Evolutionary conservation across 2,329 filamentous ascomycete genomes (phyloP).

Genomic region (Pezicula carpinea): DNA sequence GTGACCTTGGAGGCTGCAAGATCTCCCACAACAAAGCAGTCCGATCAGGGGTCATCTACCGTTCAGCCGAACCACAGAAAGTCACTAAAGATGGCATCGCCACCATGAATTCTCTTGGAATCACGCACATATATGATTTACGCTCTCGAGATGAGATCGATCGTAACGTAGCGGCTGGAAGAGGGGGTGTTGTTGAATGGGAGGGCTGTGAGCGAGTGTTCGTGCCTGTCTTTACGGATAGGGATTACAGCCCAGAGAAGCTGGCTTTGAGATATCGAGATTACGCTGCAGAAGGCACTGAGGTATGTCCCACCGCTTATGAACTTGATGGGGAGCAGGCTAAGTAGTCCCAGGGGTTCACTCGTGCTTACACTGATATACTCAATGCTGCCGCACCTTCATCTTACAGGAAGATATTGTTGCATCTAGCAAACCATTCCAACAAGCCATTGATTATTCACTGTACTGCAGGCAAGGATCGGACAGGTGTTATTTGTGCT

Average conservation of each 20-base stretch:
- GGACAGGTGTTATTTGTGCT: slow-evolving; percentile 67
- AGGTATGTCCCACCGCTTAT: slow-evolving; percentile 28
- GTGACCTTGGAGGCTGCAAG: slow-evolving; percentile 60
- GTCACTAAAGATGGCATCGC: slow-evolving; percentile 49
- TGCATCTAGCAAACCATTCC: slow-evolving; percentile 30
- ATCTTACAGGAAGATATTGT: slow-evolving; percentile 49
- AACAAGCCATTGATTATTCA: slow-evolving; percentile 58
- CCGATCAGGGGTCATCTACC: slow-evolving; percentile 53
- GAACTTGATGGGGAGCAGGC: background rate
- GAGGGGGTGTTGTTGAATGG: slow-evolving; percentile 38
- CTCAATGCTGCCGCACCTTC: slow-evolving; percentile 44
- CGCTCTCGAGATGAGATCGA: slow-evolving; percentile 57
- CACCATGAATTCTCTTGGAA: slow-evolving; percentile 49
- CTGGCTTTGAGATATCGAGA: slow-evolving; percentile 55
- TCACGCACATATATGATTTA: slow-evolving; percentile 65
- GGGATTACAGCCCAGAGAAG: slow-evolving; percentile 58
- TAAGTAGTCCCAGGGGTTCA: slow-evolving; percentile 46
- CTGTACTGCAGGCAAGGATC: slow-evolving; percentile 74
- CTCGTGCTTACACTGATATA: slow-evolving; percentile 59
- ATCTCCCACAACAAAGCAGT: slow-evolving; percentile 37
- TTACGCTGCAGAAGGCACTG: slow-evolving; percentile 50
- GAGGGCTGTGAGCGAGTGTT: slow-evolving; percentile 52
- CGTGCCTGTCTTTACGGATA: slow-evolving; percentile 58
- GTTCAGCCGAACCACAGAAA: slow-evolving; percentile 61
- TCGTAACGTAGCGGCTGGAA: slow-evolving; percentile 30